Evolutionary conservation across 73 alveolate genomes (phyloP).

Genomic region (Diophrys sp.): DNA sequence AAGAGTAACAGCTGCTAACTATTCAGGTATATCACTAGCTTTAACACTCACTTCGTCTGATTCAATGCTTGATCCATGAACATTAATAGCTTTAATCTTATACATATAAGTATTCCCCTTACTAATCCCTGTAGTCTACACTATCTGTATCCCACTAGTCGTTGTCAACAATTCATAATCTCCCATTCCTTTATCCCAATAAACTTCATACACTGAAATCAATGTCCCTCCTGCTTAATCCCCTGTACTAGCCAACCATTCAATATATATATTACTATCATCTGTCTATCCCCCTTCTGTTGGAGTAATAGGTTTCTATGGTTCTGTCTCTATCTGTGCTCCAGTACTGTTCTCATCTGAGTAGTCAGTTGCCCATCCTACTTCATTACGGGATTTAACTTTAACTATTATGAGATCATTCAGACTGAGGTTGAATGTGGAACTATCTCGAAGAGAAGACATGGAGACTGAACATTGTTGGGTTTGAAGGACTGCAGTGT

Average conservation of each 20-base stretch:
- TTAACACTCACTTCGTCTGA: constrained; percentile 19
- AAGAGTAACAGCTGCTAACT: neutral
- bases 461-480: constrained; percentile 29
- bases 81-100: constrained; percentile 42
- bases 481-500: constrained; percentile 21
- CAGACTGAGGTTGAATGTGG: neutral
- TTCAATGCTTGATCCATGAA: constrained; percentile 34
- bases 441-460: constrained; percentile 5
- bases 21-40: constrained; percentile 30
- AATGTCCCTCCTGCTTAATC: constrained; percentile 34
- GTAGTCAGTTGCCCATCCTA: neutral
- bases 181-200: constrained; percentile 43
- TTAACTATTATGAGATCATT: neutral
- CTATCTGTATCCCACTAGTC: neutral
- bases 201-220: constrained; percentile 32
- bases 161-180: neutral
- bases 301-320: constrained; percentile 25
- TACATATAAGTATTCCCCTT: constrained; percentile 32
- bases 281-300: constrained; percentile 22
- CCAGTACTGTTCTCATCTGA: constrained; percentile 23
- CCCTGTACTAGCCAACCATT: constrained; percentile 21
- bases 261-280: constrained; percentile 15
- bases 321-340: constrained; percentile 25
- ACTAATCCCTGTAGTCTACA: constrained; percentile 4
- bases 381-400: constrained; percentile 33